Percentiles rank a stretch among this genome's conserved stretches.
Evolutionary conservation across 1,284 basidiomycete genomes (phyloP).

Genomic region (Fistulina hepatica): DNA sequence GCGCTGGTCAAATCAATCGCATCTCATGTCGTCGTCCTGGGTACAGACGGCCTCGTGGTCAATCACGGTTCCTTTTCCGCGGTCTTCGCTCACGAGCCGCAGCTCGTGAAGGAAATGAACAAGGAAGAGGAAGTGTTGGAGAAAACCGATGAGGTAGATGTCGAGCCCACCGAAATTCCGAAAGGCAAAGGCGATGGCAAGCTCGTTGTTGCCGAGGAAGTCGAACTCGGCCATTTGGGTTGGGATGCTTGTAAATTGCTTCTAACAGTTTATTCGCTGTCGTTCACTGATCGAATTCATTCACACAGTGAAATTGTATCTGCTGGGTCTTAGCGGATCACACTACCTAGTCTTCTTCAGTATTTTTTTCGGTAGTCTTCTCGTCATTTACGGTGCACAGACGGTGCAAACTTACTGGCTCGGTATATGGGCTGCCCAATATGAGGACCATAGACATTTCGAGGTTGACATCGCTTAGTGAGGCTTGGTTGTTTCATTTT

Average conservation of each 20-base stretch:
- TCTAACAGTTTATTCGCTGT: constrained; percentile 4
- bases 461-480: constrained; percentile 21
- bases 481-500: constrained; percentile 7
- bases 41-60: constrained; percentile 31
- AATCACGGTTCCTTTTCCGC: constrained; percentile 25
- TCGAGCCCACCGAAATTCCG: constrained; percentile 5
- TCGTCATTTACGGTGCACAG: constrained; percentile 14
- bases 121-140: constrained; percentile 31
- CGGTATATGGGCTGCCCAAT: constrained; percentile 20
- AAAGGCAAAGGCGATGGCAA: constrained; percentile 37
- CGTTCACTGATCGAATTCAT: neutral
- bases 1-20: constrained; percentile 41
- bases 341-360: constrained; percentile 30
- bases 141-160: constrained; percentile 21
- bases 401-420: constrained; percentile 36
- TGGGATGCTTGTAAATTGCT: constrained; percentile 16
- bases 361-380: constrained; percentile 19
- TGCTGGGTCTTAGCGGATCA: constrained; percentile 11
- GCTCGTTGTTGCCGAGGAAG: constrained; percentile 57
- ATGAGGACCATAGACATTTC: constrained; percentile 7
- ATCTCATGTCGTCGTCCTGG: constrained; percentile 41
- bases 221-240: constrained; percentile 48
- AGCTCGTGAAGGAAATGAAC: constrained; percentile 10
- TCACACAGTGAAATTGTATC: constrained; percentile 8
- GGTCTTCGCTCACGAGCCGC: constrained; percentile 10